A percentile compares a stretch with the other conserved stretches of the same genome.
phyloP scores from a whole-genome alignment of 192 early-diverging fungal species.

The Coemansia sp. region DNA sequence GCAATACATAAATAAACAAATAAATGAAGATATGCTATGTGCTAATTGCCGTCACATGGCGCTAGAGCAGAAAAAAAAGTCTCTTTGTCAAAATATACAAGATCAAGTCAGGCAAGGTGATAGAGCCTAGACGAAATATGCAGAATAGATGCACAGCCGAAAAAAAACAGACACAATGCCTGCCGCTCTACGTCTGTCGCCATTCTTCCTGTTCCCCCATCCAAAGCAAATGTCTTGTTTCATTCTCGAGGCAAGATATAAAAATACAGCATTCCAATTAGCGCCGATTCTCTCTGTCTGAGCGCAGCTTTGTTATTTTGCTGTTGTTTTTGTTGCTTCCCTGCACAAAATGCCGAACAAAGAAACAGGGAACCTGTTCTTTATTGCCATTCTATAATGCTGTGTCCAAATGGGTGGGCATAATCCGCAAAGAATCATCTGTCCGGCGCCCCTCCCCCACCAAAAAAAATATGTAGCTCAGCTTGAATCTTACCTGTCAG shows the following conservation, averaged over 20 bases:
- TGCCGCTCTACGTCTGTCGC: not conserved
- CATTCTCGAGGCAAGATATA: not conserved
- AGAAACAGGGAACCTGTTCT: not conserved
- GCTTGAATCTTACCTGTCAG: slow-evolving; percentile 21
- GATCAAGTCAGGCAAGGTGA: not conserved
- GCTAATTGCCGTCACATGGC: not conserved
- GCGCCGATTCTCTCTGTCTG: not conserved
- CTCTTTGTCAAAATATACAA: not conserved
- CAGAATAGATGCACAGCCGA: not conserved
- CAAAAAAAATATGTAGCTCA: not conserved
- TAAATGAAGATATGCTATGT: not conserved
- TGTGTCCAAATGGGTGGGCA: not conserved
- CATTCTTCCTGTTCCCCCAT: not conserved
- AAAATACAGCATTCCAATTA: not conserved
- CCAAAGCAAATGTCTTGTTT: not conserved
- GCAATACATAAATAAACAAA: not conserved
- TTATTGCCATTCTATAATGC: too few species aligned
- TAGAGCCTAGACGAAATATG: not conserved
- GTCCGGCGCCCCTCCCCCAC: not conserved
- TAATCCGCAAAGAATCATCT: not conserved
- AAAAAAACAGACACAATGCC: not conserved
- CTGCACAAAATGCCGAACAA: not conserved
- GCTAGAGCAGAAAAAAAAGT: not conserved
- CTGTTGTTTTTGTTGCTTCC: too few species aligned
- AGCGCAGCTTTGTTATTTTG: not conserved